Conservation (phyloP, 306 rosid genomes). For the Begonia fuchsioides region DNA sequence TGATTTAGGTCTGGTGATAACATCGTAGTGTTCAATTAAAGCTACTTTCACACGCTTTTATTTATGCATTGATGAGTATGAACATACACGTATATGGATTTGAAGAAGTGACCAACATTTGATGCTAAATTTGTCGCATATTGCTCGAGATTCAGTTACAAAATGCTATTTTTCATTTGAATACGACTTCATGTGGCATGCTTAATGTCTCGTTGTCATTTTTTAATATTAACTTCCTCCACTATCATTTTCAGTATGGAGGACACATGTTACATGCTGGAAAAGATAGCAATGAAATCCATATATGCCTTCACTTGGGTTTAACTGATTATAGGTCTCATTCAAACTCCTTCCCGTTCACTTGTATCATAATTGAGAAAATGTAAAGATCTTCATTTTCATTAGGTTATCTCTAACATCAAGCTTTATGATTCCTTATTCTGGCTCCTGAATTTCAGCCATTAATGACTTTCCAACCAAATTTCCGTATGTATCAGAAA, state of each 20-base stretch:
- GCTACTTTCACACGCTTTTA: too few relatives aligned
- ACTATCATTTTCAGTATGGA: constrained; percentile 44
- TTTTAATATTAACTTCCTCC: background rate
- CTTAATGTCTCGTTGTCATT: background rate
- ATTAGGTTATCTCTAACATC: background rate
- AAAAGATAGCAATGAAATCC: constrained; percentile 33
- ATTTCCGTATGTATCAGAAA: too few relatives aligned
- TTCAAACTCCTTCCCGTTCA: constrained; percentile 15
- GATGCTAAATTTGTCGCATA: background rate
- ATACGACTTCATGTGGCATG: background rate
- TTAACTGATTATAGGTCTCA: constrained; percentile 84
- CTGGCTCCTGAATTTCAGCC: too few relatives aligned
- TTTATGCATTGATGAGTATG: too few relatives aligned
- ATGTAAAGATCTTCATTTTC: background rate
- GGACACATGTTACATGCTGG: constrained; percentile 23
- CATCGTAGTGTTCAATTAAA: too few relatives aligned
- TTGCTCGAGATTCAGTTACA: background rate
- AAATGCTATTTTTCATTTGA: background rate
- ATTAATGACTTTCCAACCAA: too few relatives aligned
- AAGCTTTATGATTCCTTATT: too few relatives aligned
- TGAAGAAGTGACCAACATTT: too few relatives aligned
- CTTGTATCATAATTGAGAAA: background rate
- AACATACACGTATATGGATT: too few relatives aligned
- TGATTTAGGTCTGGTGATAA: too few relatives aligned
- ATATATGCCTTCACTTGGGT: constrained; percentile 61